phyloP scores from a whole-genome alignment of 306 rosid species.

The Malus sylvestris region DNA sequence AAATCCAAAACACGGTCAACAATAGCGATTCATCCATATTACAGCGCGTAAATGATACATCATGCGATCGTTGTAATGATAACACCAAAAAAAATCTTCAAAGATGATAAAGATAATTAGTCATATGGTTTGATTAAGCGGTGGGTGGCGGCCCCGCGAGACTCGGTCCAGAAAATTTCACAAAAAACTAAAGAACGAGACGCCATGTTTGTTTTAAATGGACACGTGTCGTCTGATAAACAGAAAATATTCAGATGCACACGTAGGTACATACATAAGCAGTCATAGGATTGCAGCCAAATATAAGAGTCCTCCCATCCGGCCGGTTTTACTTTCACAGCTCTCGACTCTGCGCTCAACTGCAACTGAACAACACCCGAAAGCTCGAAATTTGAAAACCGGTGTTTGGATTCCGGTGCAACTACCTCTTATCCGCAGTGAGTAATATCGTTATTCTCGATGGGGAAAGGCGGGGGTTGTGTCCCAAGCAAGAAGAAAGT shows the following conservation, averaged over 20 bases:
- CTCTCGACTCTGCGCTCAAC: not conserved
- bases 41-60: too few species aligned
- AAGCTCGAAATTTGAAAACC: not conserved
- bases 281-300: not conserved
- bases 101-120: too few species aligned
- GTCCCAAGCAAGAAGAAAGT: constrained; percentile 80
- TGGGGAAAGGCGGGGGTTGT: constrained; percentile 97
- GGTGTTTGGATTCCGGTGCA: not conserved
- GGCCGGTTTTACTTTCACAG: not conserved
- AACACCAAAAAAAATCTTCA: not conserved
- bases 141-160: too few species aligned
- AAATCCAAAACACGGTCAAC: accelerated
- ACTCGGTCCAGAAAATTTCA: not conserved
- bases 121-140: too few species aligned
- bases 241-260: not conserved
- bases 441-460: constrained; percentile 13
- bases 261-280: not conserved
- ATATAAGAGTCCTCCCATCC: not conserved
- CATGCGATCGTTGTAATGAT: too few species aligned
- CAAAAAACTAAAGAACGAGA: not conserved
- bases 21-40: accelerated
- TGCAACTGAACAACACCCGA: not conserved
- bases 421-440: not conserved
- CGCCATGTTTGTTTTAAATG: not conserved
- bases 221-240: not conserved